Evolutionary conservation across 2,329 filamentous ascomycete genomes (phyloP).

Genomic region (Paraconiothyrium brasiliense): DNA sequence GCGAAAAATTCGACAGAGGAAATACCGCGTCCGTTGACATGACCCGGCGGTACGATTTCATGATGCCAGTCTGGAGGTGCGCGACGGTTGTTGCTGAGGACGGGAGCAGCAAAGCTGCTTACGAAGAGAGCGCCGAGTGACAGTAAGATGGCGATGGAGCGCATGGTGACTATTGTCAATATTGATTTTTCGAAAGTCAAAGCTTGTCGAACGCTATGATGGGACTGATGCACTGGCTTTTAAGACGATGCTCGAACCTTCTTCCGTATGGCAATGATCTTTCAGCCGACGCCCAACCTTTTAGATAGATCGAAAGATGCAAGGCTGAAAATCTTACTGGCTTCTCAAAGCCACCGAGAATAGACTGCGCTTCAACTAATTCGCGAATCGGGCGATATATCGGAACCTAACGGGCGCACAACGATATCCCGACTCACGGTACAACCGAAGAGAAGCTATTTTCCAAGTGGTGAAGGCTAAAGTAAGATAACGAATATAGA

Average conservation of each 20-base stretch:
- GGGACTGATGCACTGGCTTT: not conserved
- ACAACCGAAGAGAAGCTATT: conserved; percentile 3
- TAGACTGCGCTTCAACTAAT: not conserved
- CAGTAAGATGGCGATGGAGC: conserved; percentile 8
- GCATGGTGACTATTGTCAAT: not conserved
- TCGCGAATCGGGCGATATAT: not conserved
- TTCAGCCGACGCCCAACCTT: not conserved
- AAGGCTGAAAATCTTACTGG: not conserved
- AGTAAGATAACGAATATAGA: not conserved
- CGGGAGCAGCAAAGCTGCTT: conserved; percentile 24
- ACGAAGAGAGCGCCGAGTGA: conserved; percentile 19
- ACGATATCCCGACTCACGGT: conserved; percentile 9
- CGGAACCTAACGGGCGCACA: conserved; percentile 11
- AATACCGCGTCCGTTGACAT: conserved; percentile 5
- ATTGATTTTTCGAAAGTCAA: not conserved
- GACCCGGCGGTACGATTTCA: not conserved
- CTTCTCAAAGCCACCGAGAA: not conserved
- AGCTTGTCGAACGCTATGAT: not conserved
- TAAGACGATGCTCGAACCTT: not conserved
- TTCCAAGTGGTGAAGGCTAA: not conserved
- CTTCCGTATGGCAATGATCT: not conserved
- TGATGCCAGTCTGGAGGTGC: not conserved
- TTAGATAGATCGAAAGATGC: not conserved
- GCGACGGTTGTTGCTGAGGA: conserved; percentile 15
- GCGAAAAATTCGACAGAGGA: not conserved